These are phyloP conservation scores for Penicillium oxalicum DNA, from an alignment of 2,329 filamentous ascomycete species.

Conservation along the genomic window DNA sequence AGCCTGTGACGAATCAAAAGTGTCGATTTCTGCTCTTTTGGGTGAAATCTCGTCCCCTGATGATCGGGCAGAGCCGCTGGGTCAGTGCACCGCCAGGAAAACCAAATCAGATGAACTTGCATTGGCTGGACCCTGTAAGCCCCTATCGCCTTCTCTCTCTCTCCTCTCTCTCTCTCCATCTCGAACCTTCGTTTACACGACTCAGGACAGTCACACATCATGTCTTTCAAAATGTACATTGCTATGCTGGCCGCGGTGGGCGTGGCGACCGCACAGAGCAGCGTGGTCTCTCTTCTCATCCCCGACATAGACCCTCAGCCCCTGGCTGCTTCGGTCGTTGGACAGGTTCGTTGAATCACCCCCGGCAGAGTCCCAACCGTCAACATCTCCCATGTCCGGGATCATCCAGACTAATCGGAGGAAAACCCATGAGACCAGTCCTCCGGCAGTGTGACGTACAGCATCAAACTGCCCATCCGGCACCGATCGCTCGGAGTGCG, in stretches of 20 bases:
- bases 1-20: no score
- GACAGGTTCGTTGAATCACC: constrained; percentile 13
- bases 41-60: no score
- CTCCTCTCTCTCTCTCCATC: background rate
- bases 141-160: no score
- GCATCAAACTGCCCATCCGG: constrained; percentile 22
- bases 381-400: no score
- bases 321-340: constrained; percentile 22
- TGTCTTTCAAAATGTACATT: background rate
- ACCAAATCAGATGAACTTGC: no score
- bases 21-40: no score
- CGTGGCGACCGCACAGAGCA: constrained; percentile 15
- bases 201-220: background rate
- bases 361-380: background rate
- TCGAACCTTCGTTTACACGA: background rate
- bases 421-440: constrained; percentile 8
- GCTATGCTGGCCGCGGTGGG: constrained; percentile 11
- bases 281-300: constrained; percentile 23
- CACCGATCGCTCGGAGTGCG: constrained; percentile 19
- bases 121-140: no score
- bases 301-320: constrained; percentile 19
- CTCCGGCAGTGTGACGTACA: constrained; percentile 23
- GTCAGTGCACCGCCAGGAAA: no score
- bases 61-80: no score
- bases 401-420: no score